A percentile compares a stretch with the other conserved stretches of the same genome.
phyloP scores from a whole-genome alignment of 129 eudicot genomes.

The Arctium lappa region DNA sequence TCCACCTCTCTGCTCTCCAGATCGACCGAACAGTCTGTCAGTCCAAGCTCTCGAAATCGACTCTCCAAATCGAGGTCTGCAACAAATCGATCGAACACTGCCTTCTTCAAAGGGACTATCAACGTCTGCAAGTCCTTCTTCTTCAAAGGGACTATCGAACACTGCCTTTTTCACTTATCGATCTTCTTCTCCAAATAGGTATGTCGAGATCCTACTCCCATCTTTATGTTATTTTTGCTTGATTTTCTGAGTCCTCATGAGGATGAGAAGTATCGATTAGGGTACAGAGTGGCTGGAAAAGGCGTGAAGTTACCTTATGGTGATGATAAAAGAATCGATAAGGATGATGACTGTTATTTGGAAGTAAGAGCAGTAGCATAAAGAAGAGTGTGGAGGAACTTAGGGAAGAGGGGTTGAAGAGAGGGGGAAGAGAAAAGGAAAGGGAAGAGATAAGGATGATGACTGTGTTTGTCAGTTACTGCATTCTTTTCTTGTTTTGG shows the following conservation, averaged over 20 bases:
- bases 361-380: constrained; percentile 21
- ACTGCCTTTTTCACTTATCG: too few species aligned
- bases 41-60: too few species aligned
- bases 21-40: too few species aligned
- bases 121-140: too few species aligned
- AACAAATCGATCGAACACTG: too few species aligned
- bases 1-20: too few species aligned
- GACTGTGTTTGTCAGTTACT: background rate
- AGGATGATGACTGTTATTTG: constrained; percentile 6
- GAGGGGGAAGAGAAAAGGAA: constrained; percentile 80
- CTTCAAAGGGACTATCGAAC: too few species aligned
- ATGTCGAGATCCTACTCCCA: too few species aligned
- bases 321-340: constrained; percentile 16
- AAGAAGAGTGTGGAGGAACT: constrained; percentile 76
- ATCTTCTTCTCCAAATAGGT: too few species aligned
- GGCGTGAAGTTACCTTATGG: constrained; percentile 76
- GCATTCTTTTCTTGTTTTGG: background rate
- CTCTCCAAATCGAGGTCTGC: too few species aligned
- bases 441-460: constrained; percentile 44
- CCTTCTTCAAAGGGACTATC: too few species aligned
- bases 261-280: constrained; percentile 82
- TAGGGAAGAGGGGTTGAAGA: constrained; percentile 88
- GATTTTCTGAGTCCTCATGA: constrained; percentile 16
- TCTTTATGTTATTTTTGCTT: too few species aligned
- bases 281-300: constrained; percentile 90